phyloP scores from a whole-genome alignment of 768 basidiomycete species.

The Phanerochaete sordida region DNA sequence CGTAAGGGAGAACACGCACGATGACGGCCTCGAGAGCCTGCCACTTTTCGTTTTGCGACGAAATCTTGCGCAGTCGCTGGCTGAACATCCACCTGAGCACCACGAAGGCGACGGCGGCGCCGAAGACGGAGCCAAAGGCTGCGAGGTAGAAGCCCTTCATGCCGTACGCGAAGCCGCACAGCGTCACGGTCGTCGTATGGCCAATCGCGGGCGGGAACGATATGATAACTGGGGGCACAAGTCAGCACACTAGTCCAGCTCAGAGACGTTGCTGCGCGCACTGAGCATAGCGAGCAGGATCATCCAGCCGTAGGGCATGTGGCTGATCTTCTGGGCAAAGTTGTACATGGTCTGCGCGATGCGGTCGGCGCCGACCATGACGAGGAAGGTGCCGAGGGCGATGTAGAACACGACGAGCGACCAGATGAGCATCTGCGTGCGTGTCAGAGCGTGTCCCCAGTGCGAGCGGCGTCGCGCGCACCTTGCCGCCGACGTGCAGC shows the following conservation, averaged over 20 bases:
- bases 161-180: conserved; percentile 85
- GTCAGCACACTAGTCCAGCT: too few relatives aligned
- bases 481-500: conserved; percentile 56
- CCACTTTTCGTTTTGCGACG: conserved; percentile 67
- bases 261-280: conserved; percentile 29
- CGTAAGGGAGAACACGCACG: conserved; percentile 36
- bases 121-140: conserved; percentile 54
- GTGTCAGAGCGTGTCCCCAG: conserved; percentile 1
- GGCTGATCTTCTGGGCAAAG: conserved; percentile 56
- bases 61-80: conserved; percentile 53
- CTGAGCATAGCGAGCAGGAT: conserved; percentile 49
- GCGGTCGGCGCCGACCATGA: conserved; percentile 57
- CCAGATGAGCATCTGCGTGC: conserved; percentile 53
- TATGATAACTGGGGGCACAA: conserved; percentile 33
- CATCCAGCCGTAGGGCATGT: conserved; percentile 59
- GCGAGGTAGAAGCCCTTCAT: conserved; percentile 67
- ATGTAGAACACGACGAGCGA: conserved; percentile 54
- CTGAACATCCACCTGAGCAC: conserved; percentile 58
- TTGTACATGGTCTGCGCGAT: conserved; percentile 74
- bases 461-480: conserved; percentile 17
- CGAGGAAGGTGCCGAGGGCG: conserved; percentile 33
- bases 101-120: conserved; percentile 60
- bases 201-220: conserved; percentile 65
- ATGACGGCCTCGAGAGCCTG: conserved; percentile 72
- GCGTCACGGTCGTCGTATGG: conserved; percentile 57